Percentiles rank a stretch among this genome's conserved stretches.
These are phyloP conservation scores for Grosmannia huntii DNA, from an alignment of 2,329 filamentous ascomycete species.

Conservation along the genomic window DNA sequence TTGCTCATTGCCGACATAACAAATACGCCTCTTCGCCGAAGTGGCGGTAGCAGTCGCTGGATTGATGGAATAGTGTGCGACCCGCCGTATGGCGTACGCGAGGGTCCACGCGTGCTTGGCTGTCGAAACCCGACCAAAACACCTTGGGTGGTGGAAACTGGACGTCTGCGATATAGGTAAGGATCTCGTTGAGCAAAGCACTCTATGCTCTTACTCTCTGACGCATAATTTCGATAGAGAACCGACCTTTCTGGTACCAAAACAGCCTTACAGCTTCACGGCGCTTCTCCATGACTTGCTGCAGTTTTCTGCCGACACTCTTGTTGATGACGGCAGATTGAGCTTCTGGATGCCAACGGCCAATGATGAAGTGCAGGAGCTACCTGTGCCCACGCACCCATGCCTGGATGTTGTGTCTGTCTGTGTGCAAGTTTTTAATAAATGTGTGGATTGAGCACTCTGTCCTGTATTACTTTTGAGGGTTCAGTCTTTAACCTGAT, in stretches of 20 bases:
- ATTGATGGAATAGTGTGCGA: slow-evolving; percentile 92
- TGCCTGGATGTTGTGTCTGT: slow-evolving; percentile 59
- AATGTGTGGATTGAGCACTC: slow-evolving; percentile 41
- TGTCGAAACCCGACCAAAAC: slow-evolving; percentile 52
- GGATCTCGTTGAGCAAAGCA: slow-evolving; percentile 15
- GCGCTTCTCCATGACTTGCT: slow-evolving; percentile 86
- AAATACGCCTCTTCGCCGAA: slow-evolving; percentile 58
- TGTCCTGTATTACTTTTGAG: background rate
- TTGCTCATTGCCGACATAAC: slow-evolving; percentile 79
- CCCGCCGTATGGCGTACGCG: slow-evolving; percentile 88
- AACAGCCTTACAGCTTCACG: slow-evolving; percentile 81
- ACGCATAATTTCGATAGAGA: background rate
- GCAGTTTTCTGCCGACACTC: slow-evolving; percentile 60
- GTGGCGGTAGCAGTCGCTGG: slow-evolving; percentile 25
- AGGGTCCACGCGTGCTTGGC: slow-evolving; percentile 81
- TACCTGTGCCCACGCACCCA: slow-evolving; percentile 65
- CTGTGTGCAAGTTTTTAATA: slow-evolving; percentile 80
- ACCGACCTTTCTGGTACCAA: slow-evolving; percentile 69
- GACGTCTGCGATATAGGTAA: slow-evolving; percentile 55
- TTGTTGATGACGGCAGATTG: slow-evolving; percentile 68
- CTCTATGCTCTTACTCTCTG: background rate
- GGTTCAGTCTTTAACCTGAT: background rate
- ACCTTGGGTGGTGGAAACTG: slow-evolving; percentile 52
- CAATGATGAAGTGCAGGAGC: slow-evolving; percentile 63
- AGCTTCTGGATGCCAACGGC: slow-evolving; percentile 97